Conservation (phyloP, 805 yeast genomes). For the Tetrapisispora phaffii region DNA sequence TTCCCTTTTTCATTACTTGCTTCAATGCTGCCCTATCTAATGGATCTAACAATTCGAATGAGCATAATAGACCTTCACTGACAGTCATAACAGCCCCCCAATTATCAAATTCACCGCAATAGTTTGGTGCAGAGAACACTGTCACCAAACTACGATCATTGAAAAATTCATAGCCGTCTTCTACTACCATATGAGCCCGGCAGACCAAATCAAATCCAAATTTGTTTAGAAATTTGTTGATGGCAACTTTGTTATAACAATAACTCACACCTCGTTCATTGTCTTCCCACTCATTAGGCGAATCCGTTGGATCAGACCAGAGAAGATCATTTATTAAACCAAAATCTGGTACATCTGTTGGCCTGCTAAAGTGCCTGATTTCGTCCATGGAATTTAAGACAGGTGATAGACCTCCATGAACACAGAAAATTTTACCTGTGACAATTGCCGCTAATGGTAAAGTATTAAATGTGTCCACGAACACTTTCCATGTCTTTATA, state of each 20-base stretch:
- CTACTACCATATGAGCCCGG: slow-evolving; percentile 83
- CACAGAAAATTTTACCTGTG: slow-evolving; percentile 85
- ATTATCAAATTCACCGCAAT: slow-evolving; percentile 45
- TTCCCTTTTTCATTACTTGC: slow-evolving; percentile 86
- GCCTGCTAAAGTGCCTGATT: slow-evolving; percentile 59
- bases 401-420: slow-evolving; percentile 78
- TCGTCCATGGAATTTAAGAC: slow-evolving; percentile 52
- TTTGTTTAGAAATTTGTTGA: slow-evolving; percentile 49
- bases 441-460: slow-evolving; percentile 91
- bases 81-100: slow-evolving; percentile 99
- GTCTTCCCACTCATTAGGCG: slow-evolving; percentile 54
- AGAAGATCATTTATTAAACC: slow-evolving; percentile 67
- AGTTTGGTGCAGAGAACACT: slow-evolving; percentile 71
- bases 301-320: slow-evolving; percentile 72
- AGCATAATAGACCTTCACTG: slow-evolving; percentile 80
- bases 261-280: slow-evolving; percentile 77
- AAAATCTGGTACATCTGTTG: slow-evolving; percentile 73
- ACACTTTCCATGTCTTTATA: slow-evolving; percentile 85
- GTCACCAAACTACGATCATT: slow-evolving; percentile 64
- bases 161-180: slow-evolving; percentile 78
- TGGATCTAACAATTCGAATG: slow-evolving; percentile 88
- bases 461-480: slow-evolving; percentile 89
- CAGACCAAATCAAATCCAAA: slow-evolving; percentile 68
- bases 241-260: slow-evolving; percentile 61
- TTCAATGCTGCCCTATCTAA: slow-evolving; percentile 84